These are phyloP conservation scores for Podospora anserina DNA, from an alignment of 495 filamentous ascomycete species.

Conservation along the genomic window DNA sequence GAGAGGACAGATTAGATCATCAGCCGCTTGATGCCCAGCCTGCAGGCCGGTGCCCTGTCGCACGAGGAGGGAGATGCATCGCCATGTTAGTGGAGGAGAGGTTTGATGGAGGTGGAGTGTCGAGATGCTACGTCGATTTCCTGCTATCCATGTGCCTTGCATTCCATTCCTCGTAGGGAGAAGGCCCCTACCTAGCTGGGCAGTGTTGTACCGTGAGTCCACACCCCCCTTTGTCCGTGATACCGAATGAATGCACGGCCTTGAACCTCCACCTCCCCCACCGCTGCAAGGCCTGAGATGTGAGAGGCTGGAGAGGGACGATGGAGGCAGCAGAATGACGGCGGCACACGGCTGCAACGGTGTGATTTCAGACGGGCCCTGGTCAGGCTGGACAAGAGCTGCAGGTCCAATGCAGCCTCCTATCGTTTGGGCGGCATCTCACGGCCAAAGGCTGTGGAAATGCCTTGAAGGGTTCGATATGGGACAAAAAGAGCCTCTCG, in stretches of 20 bases:
- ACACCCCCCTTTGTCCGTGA: neutral
- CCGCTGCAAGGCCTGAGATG: constrained; percentile 2
- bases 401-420: constrained; percentile 16
- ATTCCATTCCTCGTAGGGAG: constrained; percentile 11
- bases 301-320: constrained; percentile 3
- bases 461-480: constrained; percentile 12
- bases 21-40: constrained; percentile 23
- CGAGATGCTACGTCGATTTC: constrained; percentile 15
- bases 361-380: constrained; percentile 18
- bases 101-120: neutral
- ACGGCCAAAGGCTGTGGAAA: constrained; percentile 8
- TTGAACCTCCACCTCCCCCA: neutral
- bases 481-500: constrained; percentile 21
- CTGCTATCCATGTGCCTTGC: constrained; percentile 9
- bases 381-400: constrained; percentile 20
- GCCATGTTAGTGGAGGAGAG: neutral
- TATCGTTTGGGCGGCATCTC: neutral
- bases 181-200: constrained; percentile 22
- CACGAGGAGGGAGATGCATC: constrained; percentile 5
- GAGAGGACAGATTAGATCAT: neutral
- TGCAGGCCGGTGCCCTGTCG: constrained; percentile 23
- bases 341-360: constrained; percentile 18
- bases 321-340: constrained; percentile 1
- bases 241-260: constrained; percentile 7
- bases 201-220: constrained; percentile 19